These are phyloP conservation scores for Brasilioporus rufonigricans DNA, from an alignment of 768 basidiomycete species.

Conservation along the genomic window DNA sequence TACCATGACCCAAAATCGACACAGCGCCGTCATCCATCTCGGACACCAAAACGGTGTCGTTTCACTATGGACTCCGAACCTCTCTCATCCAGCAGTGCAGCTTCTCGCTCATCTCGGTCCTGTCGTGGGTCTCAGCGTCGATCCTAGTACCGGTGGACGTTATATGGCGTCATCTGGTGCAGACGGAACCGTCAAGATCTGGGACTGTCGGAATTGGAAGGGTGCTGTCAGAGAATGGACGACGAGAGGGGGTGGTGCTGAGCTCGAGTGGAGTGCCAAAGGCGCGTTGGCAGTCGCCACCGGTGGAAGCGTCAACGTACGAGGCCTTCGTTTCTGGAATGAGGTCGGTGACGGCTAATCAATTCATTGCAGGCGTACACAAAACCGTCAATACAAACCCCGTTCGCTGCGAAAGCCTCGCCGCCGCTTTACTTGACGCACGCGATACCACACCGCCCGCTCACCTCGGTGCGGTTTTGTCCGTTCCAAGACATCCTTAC, in stretches of 20 bases:
- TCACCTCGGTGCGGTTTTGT: slow-evolving; percentile 75
- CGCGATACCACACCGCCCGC: slow-evolving; percentile 74
- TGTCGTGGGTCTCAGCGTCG: slow-evolving; percentile 75
- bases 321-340: slow-evolving; percentile 15
- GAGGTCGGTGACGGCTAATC: not conserved
- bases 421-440: slow-evolving; percentile 91
- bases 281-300: slow-evolving; percentile 80
- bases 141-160: slow-evolving; percentile 80
- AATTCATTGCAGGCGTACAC: slow-evolving; percentile 59
- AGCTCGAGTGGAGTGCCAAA: slow-evolving; percentile 81
- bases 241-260: slow-evolving; percentile 63
- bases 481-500: slow-evolving; percentile 87
- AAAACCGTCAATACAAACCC: slow-evolving; percentile 59
- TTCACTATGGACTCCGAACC: slow-evolving; percentile 96
- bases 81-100: slow-evolving; percentile 88
- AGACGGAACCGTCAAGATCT: slow-evolving; percentile 89
- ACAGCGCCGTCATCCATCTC: slow-evolving; percentile 92
- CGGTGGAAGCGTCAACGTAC: slow-evolving; percentile 81
- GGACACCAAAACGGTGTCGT: slow-evolving; percentile 95
- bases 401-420: slow-evolving; percentile 44
- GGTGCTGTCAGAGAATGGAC: slow-evolving; percentile 80
- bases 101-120: slow-evolving; percentile 90
- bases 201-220: slow-evolving; percentile 98
- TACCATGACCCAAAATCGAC: slow-evolving; percentile 86
- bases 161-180: slow-evolving; percentile 90